Evolutionary conservation across 257 asterid species (phyloP), one percentile per base, ranked within the genome.

Genomic region (Scutellaria barbata): DNA sequence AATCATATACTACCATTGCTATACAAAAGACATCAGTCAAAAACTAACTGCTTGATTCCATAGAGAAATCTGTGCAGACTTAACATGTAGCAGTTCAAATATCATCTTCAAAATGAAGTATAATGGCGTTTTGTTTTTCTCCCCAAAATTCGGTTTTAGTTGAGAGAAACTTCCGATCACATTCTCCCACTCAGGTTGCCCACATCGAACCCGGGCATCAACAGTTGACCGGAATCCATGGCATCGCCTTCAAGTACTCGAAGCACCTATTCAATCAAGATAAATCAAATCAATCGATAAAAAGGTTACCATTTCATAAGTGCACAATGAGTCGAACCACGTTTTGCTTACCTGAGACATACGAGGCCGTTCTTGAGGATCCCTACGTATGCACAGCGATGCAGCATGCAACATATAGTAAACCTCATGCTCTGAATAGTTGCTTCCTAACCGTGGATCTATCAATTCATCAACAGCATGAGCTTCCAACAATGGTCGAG

Each of bases 341-440:
- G 5, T 56, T 6, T 40, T 16, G 43, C 54, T 60, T 79, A 85
- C 99, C 89, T 88, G 99, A 64, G 99, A 95, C 98, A 92, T 95
- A 13, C 97, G 90, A 9, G 98, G 98, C 75, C 98, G 82, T 48
- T 88, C 81, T 71, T 84, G 95, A 74, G 99, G 98, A 74, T 92
- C 99, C 7, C 96, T 81, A n/a, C 90, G 77, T 42, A 95, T 85
- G 81, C 99, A 89, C 88, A 83, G 61, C 3, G 96, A 88, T 3
- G 99, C 98, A 65, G 97, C 99, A 50, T 85, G 97, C 85, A 95
- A 66, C 98, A 92, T 92, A 74, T 89, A 87, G 74, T 78, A 76
- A 66, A 95, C 93, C 76, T 95, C 99, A 14, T 80, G 79, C 76
- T 85, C 97, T 0, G 78, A 79, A 39, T 77, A 92, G 37, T 73